Percentiles rank a stretch among this genome's conserved stretches.
These are phyloP conservation scores for Ceratopteris richardii DNA, from an alignment of 75 land plant species.

Conservation along the genomic window DNA sequence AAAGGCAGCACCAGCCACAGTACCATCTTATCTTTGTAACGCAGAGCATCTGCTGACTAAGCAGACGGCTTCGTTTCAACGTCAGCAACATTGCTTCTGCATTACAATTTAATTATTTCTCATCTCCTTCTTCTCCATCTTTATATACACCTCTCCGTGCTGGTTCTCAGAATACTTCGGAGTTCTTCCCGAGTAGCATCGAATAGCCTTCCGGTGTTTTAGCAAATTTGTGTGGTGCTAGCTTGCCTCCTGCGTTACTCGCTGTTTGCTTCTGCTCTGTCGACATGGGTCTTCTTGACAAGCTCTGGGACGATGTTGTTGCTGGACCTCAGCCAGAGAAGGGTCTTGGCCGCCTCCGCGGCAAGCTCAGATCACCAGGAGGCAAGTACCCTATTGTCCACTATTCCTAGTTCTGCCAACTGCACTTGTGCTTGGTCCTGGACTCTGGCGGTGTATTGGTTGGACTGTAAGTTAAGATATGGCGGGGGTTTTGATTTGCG, in stretches of 20 bases:
- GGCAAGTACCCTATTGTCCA: too few species aligned
- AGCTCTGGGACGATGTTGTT: conserved; percentile 58
- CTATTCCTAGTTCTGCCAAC: too few species aligned
- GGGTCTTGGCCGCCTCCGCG: conserved; percentile 36
- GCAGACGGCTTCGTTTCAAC: neutral
- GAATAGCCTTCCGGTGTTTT: neutral
- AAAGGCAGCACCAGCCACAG: too few species aligned
- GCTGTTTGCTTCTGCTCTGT: conserved; percentile 40
- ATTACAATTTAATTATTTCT: neutral
- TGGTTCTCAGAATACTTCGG: neutral
- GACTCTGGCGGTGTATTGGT: too few species aligned
- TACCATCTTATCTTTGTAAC: too few species aligned
- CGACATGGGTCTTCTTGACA: conserved; percentile 36
- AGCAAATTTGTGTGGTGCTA: neutral
- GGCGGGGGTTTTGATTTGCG: too few species aligned
- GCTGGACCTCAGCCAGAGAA: conserved; percentile 54
- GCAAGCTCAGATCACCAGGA: neutral
- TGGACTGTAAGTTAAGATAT: too few species aligned
- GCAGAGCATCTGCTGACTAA: neutral
- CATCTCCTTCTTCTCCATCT: neutral
- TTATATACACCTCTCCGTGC: neutral
- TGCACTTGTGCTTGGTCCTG: too few species aligned
- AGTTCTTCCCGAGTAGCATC: neutral
- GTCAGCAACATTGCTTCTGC: neutral
- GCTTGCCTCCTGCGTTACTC: conserved; percentile 25